Conservation (phyloP, 2,329 filamentous ascomycete species). For the Aspergillus pseudoviridinutans region DNA sequence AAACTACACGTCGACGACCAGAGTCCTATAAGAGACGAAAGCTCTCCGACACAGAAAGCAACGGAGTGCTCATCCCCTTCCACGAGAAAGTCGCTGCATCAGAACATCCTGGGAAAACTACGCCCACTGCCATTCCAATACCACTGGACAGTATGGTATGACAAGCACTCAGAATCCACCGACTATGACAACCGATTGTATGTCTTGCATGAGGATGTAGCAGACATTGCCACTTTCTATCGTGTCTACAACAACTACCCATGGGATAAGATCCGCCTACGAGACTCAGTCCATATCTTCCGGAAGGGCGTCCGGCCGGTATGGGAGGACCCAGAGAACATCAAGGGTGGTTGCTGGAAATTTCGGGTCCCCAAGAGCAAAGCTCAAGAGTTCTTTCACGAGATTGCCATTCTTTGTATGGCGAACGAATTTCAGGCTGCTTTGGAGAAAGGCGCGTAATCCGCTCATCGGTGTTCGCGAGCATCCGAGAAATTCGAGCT, state of each 20-base stretch:
- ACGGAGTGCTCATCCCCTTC: conserved; percentile 3
- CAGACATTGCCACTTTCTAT: conserved; percentile 59
- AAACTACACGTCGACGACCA: conserved; percentile 19
- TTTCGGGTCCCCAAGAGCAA: conserved; percentile 79
- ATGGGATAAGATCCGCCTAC: conserved; percentile 69
- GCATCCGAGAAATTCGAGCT: background rate
- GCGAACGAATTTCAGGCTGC: conserved; percentile 48
- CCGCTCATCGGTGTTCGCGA: background rate
- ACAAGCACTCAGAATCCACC: conserved; percentile 34
- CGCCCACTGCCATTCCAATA: conserved; percentile 46
- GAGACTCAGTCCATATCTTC: conserved; percentile 75
- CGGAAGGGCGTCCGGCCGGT: conserved; percentile 72
- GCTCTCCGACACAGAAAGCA: conserved; percentile 3
- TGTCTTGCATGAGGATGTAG: conserved; percentile 37
- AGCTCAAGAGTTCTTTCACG: conserved; percentile 48
- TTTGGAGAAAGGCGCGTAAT: conserved; percentile 73
- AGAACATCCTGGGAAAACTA: conserved; percentile 43
- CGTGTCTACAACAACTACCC: conserved; percentile 78
- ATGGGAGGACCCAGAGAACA: conserved; percentile 84
- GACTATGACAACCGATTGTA: conserved; percentile 34
- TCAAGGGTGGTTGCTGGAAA: conserved; percentile 83
- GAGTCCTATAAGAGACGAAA: conserved; percentile 15
- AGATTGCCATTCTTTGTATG: conserved; percentile 33
- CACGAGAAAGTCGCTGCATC: conserved; percentile 38
- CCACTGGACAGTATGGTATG: conserved; percentile 47